A percentile compares a stretch with the other conserved stretches of the same genome.
phyloP scores from a whole-genome alignment of 2,329 filamentous ascomycete genomes.

The Penicillium brevicompactum region DNA sequence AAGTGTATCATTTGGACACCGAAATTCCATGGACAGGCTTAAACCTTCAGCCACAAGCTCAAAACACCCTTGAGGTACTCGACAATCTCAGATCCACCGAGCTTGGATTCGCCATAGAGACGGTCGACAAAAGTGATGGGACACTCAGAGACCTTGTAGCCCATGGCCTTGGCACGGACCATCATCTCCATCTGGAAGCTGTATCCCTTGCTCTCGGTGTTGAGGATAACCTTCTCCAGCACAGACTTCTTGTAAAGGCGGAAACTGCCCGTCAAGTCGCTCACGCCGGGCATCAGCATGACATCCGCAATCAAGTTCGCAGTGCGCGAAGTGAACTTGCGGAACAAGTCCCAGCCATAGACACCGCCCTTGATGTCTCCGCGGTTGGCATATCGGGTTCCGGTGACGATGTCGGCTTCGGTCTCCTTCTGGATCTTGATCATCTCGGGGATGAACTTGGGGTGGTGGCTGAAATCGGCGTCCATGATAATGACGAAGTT shows the following conservation, averaged over 20 bases:
- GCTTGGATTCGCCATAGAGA: slow-evolving; percentile 91
- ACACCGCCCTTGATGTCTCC: slow-evolving; percentile 69
- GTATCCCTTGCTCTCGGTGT: slow-evolving; percentile 94
- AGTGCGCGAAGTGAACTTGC: slow-evolving; percentile 69
- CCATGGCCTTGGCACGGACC: slow-evolving; percentile 95
- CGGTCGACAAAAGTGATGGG: slow-evolving; percentile 96
- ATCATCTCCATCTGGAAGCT: slow-evolving; percentile 99
- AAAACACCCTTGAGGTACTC: slow-evolving; percentile 90
- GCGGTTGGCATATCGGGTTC: slow-evolving; percentile 86
- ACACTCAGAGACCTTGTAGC: slow-evolving; percentile 89
- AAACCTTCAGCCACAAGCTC: slow-evolving; percentile 77
- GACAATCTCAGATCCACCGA: slow-evolving; percentile 92
- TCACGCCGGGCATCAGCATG: slow-evolving; percentile 87
- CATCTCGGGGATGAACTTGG: slow-evolving; percentile 97
- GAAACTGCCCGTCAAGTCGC: slow-evolving; percentile 93
- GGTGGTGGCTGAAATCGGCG: slow-evolving; percentile 98
- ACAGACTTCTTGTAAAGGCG: slow-evolving; percentile 90
- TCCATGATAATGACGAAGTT: slow-evolving; percentile 99
- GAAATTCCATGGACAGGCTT: slow-evolving; percentile 9
- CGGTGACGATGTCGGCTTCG: slow-evolving; percentile 95
- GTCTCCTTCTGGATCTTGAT: slow-evolving; percentile 74
- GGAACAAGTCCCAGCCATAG: slow-evolving; percentile 94
- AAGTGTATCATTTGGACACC: slow-evolving; percentile 3
- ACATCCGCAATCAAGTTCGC: slow-evolving; percentile 97
- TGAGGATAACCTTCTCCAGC: slow-evolving; percentile 84